Evolutionary conservation across 1,284 basidiomycete species (phyloP), one percentile per base, ranked within the genome.

Genomic region (Farysia itapuensis): DNA sequence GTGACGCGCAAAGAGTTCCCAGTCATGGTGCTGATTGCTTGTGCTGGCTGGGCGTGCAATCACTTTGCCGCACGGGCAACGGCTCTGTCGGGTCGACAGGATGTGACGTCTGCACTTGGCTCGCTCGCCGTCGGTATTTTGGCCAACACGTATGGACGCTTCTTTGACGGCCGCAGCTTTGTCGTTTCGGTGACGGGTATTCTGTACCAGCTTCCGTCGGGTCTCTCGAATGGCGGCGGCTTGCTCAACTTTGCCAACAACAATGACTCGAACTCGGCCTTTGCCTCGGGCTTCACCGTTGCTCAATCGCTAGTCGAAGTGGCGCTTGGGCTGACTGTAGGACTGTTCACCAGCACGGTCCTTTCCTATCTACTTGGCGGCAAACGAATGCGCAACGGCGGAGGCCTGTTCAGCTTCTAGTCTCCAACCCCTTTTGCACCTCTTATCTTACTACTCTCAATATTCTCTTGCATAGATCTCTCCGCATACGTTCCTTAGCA

Each of bases 181-280:
- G 85, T 88, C 16, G 82, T 89, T 7, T 75, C 64, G 7, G 61
- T 68, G 7, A 45, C 75, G 16, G 88, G 88, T 35, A 88, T 92
- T 44, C 80, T 92, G 14, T 88, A 91, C 78, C 90, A 93, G 79
- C 82, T 93, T 1, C 90, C 89, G 0, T 88, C 87, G 11, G 90
- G 89, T 42, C 81, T 92, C n/a, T 85, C 86, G 5, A 88, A 85
- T 24, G 88, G 90, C 28, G 87, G 87, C 20, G 88, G 90, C 26
- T 81, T 93, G n/a, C 81, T 92, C 61, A 84, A 84, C 57, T 89
- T 88, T 71, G 81, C 81, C 36, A 64, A 64, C 34, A 49, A 48
- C 16, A 31, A 19, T 22, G 54, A 57, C 20, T 51, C 47, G 24
- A 45, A 16, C 16, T 29, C 51, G 18, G 50, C 46, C 8, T 54